Percentiles rank a stretch among this genome's conserved stretches.
phyloP scores from a whole-genome alignment of 257 asterid genomes.

The Mentha longifolia region DNA sequence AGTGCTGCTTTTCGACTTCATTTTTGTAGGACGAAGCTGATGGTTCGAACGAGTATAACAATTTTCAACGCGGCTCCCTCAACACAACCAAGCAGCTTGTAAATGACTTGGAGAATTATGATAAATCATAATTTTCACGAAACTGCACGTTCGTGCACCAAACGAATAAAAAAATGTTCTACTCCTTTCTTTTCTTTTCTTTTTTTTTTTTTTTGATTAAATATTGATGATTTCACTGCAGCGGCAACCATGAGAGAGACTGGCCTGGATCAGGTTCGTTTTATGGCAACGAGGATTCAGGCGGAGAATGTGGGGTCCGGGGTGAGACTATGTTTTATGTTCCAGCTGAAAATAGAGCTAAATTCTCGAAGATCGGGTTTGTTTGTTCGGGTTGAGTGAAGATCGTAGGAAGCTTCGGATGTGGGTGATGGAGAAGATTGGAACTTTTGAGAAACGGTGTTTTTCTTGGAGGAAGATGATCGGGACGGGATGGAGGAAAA shows the following conservation, averaged over 20 bases:
- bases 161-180: not conserved
- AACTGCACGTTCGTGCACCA: not conserved
- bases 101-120: constrained; percentile 71
- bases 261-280: constrained; percentile 95
- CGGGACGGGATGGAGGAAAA: no score
- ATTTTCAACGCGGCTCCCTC: constrained; percentile 79
- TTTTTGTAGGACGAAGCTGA: constrained; percentile 79
- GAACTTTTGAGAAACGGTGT: no score
- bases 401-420: no score
- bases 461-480: no score
- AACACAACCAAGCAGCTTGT: constrained; percentile 83
- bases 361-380: no score
- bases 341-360: constrained; percentile 93
- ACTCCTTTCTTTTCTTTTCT: not conserved
- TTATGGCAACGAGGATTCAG: constrained; percentile 73
- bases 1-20: not conserved
- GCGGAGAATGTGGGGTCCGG: constrained; percentile 95
- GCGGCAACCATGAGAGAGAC: constrained; percentile 98
- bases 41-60: constrained; percentile 89
- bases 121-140: constrained; percentile 12
- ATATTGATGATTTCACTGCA: constrained; percentile 39
- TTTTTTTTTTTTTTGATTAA: not conserved
- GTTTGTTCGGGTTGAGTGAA: no score
- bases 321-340: constrained; percentile 81
- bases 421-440: no score